phyloP scores from a whole-genome alignment of 2,329 filamentous ascomycete genomes.

The Alternaria infectoria region DNA sequence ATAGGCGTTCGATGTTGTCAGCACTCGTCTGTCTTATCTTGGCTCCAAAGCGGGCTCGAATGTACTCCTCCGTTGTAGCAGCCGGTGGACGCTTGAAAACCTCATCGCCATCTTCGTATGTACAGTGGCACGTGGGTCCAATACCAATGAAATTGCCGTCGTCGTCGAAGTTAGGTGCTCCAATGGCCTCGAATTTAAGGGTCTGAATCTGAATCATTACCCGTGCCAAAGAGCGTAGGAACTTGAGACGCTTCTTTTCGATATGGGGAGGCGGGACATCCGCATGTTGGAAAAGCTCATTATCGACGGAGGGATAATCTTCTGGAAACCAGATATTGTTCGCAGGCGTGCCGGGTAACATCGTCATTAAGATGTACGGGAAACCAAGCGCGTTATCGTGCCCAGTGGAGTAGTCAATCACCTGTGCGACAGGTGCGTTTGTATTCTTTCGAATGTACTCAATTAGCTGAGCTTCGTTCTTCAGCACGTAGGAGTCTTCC shows the following conservation, averaged over 20 bases:
- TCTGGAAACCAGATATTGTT: slow-evolving; percentile 8
- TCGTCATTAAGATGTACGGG: slow-evolving; percentile 26
- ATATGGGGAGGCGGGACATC: background rate
- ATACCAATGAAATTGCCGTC: background rate
- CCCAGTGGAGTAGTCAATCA: slow-evolving; percentile 15
- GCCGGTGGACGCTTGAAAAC: background rate
- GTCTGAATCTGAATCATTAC: background rate
- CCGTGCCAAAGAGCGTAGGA: background rate
- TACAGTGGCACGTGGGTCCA: background rate
- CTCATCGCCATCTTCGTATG: background rate
- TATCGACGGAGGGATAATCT: slow-evolving; percentile 4
- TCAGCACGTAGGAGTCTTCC: slow-evolving; percentile 9
- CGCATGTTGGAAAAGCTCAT: slow-evolving; percentile 6
- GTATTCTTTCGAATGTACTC: slow-evolving; percentile 14
- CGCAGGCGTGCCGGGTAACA: slow-evolving; percentile 10
- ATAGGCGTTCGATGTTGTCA: too few species aligned
- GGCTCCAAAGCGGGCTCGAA: background rate
- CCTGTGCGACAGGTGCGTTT: slow-evolving; percentile 16
- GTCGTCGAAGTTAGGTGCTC: background rate
- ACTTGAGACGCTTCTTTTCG: background rate
- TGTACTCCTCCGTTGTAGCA: background rate
- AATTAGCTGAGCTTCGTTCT: slow-evolving; percentile 8
- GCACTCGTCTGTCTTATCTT: background rate
- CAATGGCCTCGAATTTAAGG: background rate
- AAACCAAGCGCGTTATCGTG: slow-evolving; percentile 18